Evolutionary conservation across 768 basidiomycete genomes (phyloP).

Genomic region (Amanita subjunquillea): DNA sequence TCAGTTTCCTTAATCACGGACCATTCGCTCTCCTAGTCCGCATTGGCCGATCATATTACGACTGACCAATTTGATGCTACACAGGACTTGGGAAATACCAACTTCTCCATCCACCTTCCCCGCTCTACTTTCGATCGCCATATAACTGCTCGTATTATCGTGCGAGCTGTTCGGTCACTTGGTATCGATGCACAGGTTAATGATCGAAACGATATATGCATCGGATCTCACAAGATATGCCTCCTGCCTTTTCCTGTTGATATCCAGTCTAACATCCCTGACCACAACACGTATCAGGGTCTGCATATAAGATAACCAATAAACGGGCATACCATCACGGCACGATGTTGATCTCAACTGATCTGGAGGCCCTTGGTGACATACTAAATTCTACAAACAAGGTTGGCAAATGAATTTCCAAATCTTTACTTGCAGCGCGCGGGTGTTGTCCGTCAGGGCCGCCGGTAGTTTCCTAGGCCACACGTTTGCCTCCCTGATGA

Average conservation of each 20-base stretch:
- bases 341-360: slow-evolving; percentile 91
- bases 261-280: slow-evolving; percentile 4
- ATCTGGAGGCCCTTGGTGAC: slow-evolving; percentile 60
- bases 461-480: not conserved
- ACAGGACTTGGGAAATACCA: slow-evolving; percentile 94
- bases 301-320: slow-evolving; percentile 92
- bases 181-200: slow-evolving; percentile 73
- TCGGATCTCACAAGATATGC: slow-evolving; percentile 85
- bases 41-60: too few relatives aligned
- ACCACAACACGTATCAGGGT: slow-evolving; percentile 76
- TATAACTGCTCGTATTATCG: slow-evolving; percentile 66
- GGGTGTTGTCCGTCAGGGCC: not conserved
- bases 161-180: slow-evolving; percentile 67
- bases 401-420: slow-evolving; percentile 25
- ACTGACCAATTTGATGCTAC: not conserved
- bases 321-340: slow-evolving; percentile 95
- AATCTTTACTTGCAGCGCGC: not conserved
- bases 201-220: slow-evolving; percentile 86
- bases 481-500: not conserved
- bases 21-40: not conserved
- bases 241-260: slow-evolving; percentile 1
- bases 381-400: slow-evolving; percentile 52
- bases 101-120: slow-evolving; percentile 90
- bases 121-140: slow-evolving; percentile 71
- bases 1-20: not conserved